Base-by-base conservation (phyloP, 768 basidiomycete species). In the Fistulinella prunicolor region DNA sequence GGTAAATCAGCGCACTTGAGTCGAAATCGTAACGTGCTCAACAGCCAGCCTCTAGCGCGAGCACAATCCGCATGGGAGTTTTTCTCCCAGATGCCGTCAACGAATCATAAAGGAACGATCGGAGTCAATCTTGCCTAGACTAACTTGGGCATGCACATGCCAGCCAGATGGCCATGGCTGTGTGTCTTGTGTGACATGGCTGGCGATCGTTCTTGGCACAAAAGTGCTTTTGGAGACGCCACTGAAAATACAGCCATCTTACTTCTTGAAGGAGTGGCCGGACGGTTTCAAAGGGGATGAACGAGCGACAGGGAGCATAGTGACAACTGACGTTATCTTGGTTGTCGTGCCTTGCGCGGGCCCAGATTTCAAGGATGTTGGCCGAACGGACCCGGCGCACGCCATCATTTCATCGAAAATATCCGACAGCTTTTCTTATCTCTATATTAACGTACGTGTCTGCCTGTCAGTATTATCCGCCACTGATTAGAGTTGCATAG, bases 361-460 rank as follows among this genome's bases (percentile, higher is more conserved):
- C 6, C 30, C 4, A 14, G 30, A 32, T 32, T 32, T 32, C 30
- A 32, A 32, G 26, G 26, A 28, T 10, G 26, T n/a, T n/a, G n/a
- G n/a, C n/a, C n/a, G n/a, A 10, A 10, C 26, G 26, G 26, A 10
- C 26, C 10, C 26, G 10, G 26, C 26, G 26, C 26, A 28, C 26
- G 26, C 6, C 26, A 28, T 28, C 10, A 28, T 28, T 35, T 32
- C 29, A 30, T 40, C 37, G 45, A 34, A 44, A 47, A 37, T 49
- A 43, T 40, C 30, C 24, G 47, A 34, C 47, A 30, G 40, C 43
- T 30, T 14, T 39, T 45, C 43, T 60, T 58, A 61, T 57, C 58
- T 47, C 37, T n/a, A 23, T 22, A 36, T 19, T 36, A 38, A 12
- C 26, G 39, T 52, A 46, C 2, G 51, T 7, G 38, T 29, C 21